Evolutionary conservation across 2,329 filamentous ascomycete genomes (phyloP).

Genomic region (Alternaria sp.): DNA sequence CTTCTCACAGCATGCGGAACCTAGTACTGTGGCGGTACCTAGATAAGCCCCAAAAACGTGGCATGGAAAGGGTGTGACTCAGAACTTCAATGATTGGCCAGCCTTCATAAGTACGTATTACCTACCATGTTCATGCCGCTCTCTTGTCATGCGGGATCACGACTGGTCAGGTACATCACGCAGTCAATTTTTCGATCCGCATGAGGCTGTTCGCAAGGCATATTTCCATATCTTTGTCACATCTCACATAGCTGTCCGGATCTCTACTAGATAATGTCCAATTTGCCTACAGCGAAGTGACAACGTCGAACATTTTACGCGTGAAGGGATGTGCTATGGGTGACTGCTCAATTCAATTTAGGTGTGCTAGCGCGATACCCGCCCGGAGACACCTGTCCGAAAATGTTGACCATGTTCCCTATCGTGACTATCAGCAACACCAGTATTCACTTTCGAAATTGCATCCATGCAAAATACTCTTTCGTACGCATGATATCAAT

Average conservation of each 20-base stretch:
- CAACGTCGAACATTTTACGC: neutral
- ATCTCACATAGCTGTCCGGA: neutral
- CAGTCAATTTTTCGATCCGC: constrained; percentile 1
- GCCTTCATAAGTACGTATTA: neutral
- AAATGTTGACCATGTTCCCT: neutral
- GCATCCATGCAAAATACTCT: neutral
- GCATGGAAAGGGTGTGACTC: neutral
- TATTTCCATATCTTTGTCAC: neutral
- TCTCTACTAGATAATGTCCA: neutral
- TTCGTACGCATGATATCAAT: neutral
- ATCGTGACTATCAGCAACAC: neutral
- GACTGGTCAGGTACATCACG: neutral
- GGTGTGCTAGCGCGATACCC: neutral
- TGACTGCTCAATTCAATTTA: neutral
- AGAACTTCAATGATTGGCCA: neutral
- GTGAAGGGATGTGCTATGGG: neutral
- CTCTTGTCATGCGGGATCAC: neutral
- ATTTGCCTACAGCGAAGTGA: neutral
- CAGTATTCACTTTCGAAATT: neutral
- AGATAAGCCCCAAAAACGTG: neutral
- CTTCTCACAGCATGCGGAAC: neutral
- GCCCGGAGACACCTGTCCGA: neutral
- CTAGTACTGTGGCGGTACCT: neutral
- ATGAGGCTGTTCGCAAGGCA: constrained; percentile 15
- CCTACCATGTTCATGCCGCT: neutral